These are phyloP conservation scores for Nakazawaea anatomiae DNA, from an alignment of 805 yeast genomes.

Conservation along the genomic window DNA sequence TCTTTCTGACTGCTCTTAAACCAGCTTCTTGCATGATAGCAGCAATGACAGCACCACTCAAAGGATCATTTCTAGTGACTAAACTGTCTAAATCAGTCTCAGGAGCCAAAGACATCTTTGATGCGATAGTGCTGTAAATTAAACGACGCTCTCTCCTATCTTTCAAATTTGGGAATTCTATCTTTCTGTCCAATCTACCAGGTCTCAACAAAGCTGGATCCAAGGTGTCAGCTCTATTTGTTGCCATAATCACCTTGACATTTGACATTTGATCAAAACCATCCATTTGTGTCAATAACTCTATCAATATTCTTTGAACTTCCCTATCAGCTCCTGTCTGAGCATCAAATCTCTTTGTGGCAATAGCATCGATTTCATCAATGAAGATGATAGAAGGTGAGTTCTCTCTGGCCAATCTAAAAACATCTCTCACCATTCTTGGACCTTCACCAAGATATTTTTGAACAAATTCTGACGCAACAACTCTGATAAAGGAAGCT, in stretches of 20 bases:
- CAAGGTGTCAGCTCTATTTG: slow-evolving; percentile 97
- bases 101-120: slow-evolving; percentile 97
- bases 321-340: slow-evolving; percentile 99
- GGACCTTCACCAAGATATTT: slow-evolving; percentile 99
- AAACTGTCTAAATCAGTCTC: slow-evolving; percentile 94
- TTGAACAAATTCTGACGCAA: slow-evolving; percentile 97
- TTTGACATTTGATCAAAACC: slow-evolving; percentile 95
- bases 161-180: slow-evolving; percentile 92
- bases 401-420: slow-evolving; percentile 94
- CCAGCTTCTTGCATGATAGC: slow-evolving; percentile 99
- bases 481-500: slow-evolving; percentile 93
- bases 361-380: slow-evolving; percentile 98
- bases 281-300: slow-evolving; percentile 96
- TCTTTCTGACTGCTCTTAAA: slow-evolving; percentile 95
- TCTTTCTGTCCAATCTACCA: slow-evolving; percentile 96
- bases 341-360: slow-evolving; percentile 98
- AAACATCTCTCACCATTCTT: slow-evolving; percentile 98
- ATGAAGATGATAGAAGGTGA: slow-evolving; percentile 95
- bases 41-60: slow-evolving; percentile 96
- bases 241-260: slow-evolving; percentile 98
- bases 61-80: slow-evolving; percentile 91
- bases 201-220: slow-evolving; percentile 98
- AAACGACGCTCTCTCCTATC: slow-evolving; percentile 98
- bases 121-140: slow-evolving; percentile 91
- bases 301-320: slow-evolving; percentile 95